Evolutionary conservation across 2,329 filamentous ascomycete genomes (phyloP).

Genomic region (Thermoascus crustaceus): DNA sequence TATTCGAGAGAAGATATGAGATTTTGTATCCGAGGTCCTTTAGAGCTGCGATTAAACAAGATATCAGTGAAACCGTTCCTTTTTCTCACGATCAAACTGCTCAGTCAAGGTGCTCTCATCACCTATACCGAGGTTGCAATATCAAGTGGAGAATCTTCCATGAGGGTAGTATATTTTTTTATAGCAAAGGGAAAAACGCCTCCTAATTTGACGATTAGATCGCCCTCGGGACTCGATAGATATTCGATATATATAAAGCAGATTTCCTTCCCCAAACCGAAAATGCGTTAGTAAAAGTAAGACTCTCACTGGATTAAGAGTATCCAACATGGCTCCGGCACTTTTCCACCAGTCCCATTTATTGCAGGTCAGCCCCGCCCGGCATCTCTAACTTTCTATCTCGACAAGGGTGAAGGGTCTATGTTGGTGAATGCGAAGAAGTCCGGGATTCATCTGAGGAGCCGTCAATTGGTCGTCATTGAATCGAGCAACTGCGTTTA

Average conservation of each 20-base stretch:
- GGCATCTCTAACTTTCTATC: constrained; percentile 6
- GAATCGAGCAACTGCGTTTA: constrained; percentile 1
- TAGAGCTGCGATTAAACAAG: no score
- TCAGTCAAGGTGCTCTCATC: neutral
- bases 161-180: neutral
- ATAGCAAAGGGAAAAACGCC: constrained; percentile 1
- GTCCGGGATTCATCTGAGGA: neutral
- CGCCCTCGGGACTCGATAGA: neutral
- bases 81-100: neutral
- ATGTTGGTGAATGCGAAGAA: constrained; percentile 2
- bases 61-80: no score
- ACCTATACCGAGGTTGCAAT: neutral
- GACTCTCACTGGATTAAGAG: neutral
- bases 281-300: neutral
- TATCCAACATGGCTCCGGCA: neutral
- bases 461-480: neutral
- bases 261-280: neutral
- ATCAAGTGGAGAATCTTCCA: constrained; percentile 1
- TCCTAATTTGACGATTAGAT: neutral
- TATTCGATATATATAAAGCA: constrained; percentile 1
- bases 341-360: neutral
- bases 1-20: no score
- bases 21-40: no score
- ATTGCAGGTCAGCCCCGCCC: constrained; percentile 11
- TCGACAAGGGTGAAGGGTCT: constrained; percentile 1